Base-by-base conservation (phyloP, 164 flowering plant genomes). In the Vitis labrusca region DNA sequence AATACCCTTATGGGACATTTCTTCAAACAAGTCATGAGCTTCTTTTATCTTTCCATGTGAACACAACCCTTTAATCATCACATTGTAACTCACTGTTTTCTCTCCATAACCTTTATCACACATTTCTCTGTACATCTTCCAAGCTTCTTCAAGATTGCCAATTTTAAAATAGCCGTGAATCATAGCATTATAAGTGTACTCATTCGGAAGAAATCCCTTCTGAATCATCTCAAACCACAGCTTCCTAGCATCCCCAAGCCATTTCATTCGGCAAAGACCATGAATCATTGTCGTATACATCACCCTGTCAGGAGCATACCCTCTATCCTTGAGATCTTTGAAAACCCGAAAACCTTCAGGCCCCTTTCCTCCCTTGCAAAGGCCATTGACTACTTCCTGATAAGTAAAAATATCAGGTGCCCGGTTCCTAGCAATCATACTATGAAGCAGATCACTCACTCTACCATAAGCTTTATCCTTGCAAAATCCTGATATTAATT, bases 151-250 rank as follows among this genome's bases (percentile, higher is more conserved):
- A 9, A 85, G 30, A 15, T 80, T 60, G 49, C 84, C 85, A 51
- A 11, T 67, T 71, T 73, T 76, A 50, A 58, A 90, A 52, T 70
- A 76, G 32, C 90, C 92, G 78, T 78, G 66, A 51, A 92, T 79
- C 52, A 90, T 67, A 0, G 76, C 82, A 73, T 74, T 87, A 67
- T 88, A 90, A 8, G 90, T 87, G 74, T 82, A 79, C 52, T 79
- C 83, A 70, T 86, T 83, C 8, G 93, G 95, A 53, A 50, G 32
- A 2, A 86, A 64, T 19, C 92, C 89, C 48, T 81, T 86, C 37
- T 62, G 63, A 37, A 79, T 76, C 95, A 92, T 88, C 80, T 88
- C 90, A 63, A 64, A 77, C 90, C 89, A 89, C 27, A 92, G 76
- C 71, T 78, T 85, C 70, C 80, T 63, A 6, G 92, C 92, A 7